A percentile compares a stretch with the other conserved stretches of the same genome.
Evolutionary conservation across 768 basidiomycete genomes (phyloP).

Genomic region (Lanmaoa rubissima): DNA sequence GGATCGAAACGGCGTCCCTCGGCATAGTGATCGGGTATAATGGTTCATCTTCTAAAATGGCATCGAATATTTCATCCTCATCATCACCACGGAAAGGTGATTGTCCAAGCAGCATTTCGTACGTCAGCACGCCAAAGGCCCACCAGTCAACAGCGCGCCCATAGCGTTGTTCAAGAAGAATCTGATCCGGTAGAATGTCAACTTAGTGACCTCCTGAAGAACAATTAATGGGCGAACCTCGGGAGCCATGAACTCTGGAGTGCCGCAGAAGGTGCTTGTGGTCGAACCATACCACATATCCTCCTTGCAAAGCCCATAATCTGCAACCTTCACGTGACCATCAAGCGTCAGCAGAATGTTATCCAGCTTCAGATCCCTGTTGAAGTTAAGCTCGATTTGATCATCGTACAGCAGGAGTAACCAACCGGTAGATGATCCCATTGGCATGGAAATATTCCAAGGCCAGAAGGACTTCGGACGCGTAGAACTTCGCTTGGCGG

Average conservation of each 20-base stretch:
- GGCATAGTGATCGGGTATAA: constrained; percentile 99
- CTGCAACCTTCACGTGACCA: constrained; percentile 97
- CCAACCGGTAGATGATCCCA: constrained; percentile 97
- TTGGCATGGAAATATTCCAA: constrained; percentile 98
- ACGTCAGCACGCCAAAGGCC: constrained; percentile 98
- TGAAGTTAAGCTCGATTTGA: background rate
- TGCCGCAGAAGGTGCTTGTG: constrained; percentile 98
- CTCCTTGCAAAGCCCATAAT: constrained; percentile 99
- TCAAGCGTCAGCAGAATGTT: constrained; percentile 96
- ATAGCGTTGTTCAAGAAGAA: constrained; percentile 97
- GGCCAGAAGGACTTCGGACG: constrained; percentile 92
- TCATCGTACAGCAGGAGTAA: background rate
- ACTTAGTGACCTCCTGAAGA: background rate
- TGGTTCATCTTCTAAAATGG: constrained; percentile 97
- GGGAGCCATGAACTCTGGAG: constrained; percentile 99
- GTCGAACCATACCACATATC: constrained; percentile 97
- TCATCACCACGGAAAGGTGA: constrained; percentile 99
- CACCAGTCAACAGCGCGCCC: constrained; percentile 99
- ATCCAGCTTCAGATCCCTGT: constrained; percentile 94
- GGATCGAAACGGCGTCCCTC: constrained; percentile 89
- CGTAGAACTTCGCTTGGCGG: constrained; percentile 98
- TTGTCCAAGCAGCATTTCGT: constrained; percentile 98
- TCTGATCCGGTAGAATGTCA: constrained; percentile 48
- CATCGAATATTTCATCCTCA: constrained; percentile 99
- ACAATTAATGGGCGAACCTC: constrained; percentile 59